phyloP scores from a whole-genome alignment of 192 early-diverging fungal species.

The Rhizoclosmatium sp. region DNA sequence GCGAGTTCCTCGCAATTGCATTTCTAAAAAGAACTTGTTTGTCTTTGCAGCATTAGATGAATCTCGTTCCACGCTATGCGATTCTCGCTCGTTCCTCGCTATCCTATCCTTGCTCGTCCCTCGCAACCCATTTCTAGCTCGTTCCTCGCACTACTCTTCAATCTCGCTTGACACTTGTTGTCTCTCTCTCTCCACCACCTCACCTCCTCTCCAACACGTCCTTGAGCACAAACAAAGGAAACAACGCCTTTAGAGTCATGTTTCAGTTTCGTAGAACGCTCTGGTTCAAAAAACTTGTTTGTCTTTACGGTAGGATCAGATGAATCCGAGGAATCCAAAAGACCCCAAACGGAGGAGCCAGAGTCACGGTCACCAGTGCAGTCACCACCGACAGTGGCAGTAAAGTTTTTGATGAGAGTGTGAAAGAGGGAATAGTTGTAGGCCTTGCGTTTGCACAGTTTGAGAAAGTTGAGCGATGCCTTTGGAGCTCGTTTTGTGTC shows the following conservation, averaged over 20 bases:
- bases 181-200: background rate
- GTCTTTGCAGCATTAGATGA: no score
- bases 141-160: background rate
- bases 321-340: background rate
- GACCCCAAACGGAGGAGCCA: constrained; percentile 60
- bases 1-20: no score
- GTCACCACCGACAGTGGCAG: constrained; percentile 77
- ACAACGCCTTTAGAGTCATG: constrained; percentile 78
- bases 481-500: constrained; percentile 72
- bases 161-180: background rate
- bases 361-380: constrained; percentile 67
- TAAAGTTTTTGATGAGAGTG: constrained; percentile 83
- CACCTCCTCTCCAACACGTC: background rate
- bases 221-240: constrained; percentile 66
- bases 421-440: constrained; percentile 86
- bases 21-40: no score
- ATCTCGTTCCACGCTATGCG: no score
- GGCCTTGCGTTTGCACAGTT: constrained; percentile 89
- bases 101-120: background rate
- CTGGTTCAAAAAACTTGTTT: constrained; percentile 77
- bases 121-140: no score
- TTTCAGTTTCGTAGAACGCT: constrained; percentile 82
- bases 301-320: background rate
- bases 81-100: no score
- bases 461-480: constrained; percentile 81